These are phyloP conservation scores for Crithidia mellificae DNA, from an alignment of 208 protist genomes.

Conservation along the genomic window DNA sequence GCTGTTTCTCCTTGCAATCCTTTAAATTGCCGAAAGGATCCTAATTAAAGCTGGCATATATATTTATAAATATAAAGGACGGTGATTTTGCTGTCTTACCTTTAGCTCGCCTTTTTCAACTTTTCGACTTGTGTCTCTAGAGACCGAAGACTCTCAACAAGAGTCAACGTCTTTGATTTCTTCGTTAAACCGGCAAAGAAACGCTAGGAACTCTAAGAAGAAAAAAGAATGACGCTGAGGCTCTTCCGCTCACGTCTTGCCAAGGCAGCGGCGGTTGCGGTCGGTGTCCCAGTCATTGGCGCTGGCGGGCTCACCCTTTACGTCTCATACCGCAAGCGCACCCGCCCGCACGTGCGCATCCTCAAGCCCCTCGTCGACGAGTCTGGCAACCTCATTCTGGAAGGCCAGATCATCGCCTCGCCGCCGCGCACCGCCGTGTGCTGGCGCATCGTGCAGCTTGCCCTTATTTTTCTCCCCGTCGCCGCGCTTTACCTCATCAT, in stretches of 20 bases:
- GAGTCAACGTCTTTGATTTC: too few relatives aligned
- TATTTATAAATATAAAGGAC: too few relatives aligned
- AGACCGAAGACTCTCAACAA: too few relatives aligned
- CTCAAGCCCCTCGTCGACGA: constrained; percentile 69
- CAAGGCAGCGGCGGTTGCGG: constrained; percentile 24
- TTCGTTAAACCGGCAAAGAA: too few relatives aligned
- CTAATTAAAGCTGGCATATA: too few relatives aligned
- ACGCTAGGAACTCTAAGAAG: background rate
- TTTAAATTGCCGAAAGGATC: too few relatives aligned
- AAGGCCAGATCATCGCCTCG: constrained; percentile 46
- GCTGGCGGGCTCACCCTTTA: constrained; percentile 61
- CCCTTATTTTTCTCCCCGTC: constrained; percentile 75
- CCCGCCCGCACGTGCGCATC: constrained; percentile 43
- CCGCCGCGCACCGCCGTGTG: constrained; percentile 45
- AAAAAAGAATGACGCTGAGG: constrained; percentile 22
- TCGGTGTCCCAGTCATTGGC: constrained; percentile 53
- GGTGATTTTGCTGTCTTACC: too few relatives aligned
- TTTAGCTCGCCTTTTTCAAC: too few relatives aligned
- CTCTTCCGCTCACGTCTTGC: constrained; percentile 27
- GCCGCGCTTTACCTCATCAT: constrained; percentile 77
- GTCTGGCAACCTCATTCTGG: constrained; percentile 67
- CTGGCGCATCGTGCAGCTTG: constrained; percentile 58
- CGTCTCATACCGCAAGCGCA: constrained; percentile 68
- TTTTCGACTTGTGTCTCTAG: too few relatives aligned
- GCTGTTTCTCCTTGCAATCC: too few relatives aligned